Conservation (phyloP, 306 rosid genomes). For the Styphnolobium japonicum region DNA sequence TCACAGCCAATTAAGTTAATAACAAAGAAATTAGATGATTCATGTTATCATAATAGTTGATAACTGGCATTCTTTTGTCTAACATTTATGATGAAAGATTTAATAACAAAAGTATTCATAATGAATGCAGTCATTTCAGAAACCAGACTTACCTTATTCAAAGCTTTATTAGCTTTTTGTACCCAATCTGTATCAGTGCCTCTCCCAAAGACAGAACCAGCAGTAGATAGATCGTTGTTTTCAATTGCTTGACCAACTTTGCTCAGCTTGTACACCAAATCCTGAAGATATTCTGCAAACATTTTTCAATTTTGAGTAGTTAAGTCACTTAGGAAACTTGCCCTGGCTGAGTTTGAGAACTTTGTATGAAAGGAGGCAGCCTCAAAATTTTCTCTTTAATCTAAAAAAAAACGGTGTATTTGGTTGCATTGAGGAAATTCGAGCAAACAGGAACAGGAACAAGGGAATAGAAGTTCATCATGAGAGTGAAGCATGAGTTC, state of each 20-base stretch:
- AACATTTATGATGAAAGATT: neutral
- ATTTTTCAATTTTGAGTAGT: neutral
- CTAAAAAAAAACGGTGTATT: neutral
- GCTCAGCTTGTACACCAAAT: conserved; percentile 77
- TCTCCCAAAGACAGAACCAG: conserved; percentile 79
- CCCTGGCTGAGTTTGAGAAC: neutral
- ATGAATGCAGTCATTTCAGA: conserved; percentile 5
- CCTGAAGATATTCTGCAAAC: conserved; percentile 79
- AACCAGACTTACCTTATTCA: conserved; percentile 57
- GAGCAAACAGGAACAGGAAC: neutral
- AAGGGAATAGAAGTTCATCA: conserved; percentile 4
- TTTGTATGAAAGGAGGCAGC: neutral
- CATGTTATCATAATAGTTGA: neutral
- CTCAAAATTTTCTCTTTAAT: neutral
- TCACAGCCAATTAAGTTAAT: neutral
- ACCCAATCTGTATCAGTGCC: conserved; percentile 75
- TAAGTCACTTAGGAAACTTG: neutral
- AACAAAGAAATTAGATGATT: neutral
- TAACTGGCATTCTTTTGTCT: neutral
- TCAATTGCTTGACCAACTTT: conserved; percentile 91
- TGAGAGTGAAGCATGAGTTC: neutral
- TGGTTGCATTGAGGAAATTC: neutral
- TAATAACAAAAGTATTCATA: neutral
- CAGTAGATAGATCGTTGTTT: conserved; percentile 59
- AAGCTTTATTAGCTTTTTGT: conserved; percentile 74